phyloP scores from a whole-genome alignment of 768 basidiomycete species.

The Kwoniella dejecticola region DNA sequence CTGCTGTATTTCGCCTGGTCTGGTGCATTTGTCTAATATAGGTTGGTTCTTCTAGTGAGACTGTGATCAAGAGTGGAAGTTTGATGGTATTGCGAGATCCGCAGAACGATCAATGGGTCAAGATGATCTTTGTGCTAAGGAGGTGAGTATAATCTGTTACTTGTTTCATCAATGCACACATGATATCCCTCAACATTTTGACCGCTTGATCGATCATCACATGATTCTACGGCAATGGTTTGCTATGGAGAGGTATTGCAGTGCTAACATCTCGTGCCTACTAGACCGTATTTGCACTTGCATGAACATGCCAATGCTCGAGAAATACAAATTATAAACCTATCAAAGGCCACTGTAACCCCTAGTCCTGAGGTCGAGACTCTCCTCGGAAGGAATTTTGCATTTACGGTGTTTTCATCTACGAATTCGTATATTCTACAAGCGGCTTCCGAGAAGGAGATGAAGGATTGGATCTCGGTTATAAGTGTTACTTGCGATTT shows the following conservation, averaged over 20 bases:
- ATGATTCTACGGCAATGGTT: too few species aligned
- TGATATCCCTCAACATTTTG: too few species aligned
- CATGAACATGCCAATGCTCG: constrained; percentile 81
- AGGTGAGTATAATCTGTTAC: constrained; percentile 70
- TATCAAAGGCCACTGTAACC: constrained; percentile 81
- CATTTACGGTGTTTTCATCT: constrained; percentile 87
- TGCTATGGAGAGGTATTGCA: too few species aligned
- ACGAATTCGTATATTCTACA: constrained; percentile 89
- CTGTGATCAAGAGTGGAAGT: constrained; percentile 79
- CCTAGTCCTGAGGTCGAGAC: constrained; percentile 81
- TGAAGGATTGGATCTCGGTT: constrained; percentile 73
- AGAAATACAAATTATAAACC: constrained; percentile 73
- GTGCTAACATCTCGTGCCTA: neutral
- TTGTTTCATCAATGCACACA: too few species aligned
- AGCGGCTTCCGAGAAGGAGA: constrained; percentile 77
- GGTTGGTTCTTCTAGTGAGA: too few species aligned
- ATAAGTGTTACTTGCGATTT: constrained; percentile 23
- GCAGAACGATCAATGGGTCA: constrained; percentile 75
- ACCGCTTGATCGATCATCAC: too few species aligned
- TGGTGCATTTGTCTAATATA: too few species aligned
- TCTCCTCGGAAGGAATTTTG: constrained; percentile 83
- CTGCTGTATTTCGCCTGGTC: neutral
- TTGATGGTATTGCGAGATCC: constrained; percentile 80
- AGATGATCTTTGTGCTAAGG: constrained; percentile 81
- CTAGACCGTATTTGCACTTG: constrained; percentile 84